phyloP scores from a whole-genome alignment of 2,329 filamentous ascomycete species.

The Albifimbria verrucaria region DNA sequence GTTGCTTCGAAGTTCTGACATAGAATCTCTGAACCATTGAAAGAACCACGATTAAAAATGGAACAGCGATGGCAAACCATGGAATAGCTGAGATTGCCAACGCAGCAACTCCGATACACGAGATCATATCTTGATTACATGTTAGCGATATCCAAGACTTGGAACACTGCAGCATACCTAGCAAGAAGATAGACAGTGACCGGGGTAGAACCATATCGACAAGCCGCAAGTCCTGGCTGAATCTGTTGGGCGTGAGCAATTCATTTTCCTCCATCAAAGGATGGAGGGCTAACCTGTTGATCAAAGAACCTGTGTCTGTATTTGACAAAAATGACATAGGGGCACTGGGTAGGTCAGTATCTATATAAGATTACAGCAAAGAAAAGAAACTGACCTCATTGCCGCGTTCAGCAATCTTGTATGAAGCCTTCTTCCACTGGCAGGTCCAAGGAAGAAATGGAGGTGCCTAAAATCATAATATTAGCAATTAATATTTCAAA shows the following conservation, averaged over 20 bases:
- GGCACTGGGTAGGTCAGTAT: conserved; percentile 13
- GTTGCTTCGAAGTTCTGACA: conserved; percentile 51
- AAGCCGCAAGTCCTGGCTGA: conserved; percentile 40
- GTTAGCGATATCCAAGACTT: conserved; percentile 1
- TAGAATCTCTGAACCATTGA: conserved; percentile 49
- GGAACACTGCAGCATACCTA: conserved; percentile 13
- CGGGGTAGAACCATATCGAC: conserved; percentile 35
- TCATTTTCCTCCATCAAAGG: accelerated
- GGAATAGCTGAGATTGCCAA: conserved; percentile 40
- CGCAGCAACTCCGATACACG: conserved; percentile 40
- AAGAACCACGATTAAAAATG: conserved; percentile 36
- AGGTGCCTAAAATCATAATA: conserved; percentile 14
- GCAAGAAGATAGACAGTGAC: conserved; percentile 19
- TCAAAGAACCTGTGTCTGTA: conserved; percentile 21
- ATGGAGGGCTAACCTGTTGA: conserved; percentile 19
- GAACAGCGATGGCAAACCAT: conserved; percentile 43
- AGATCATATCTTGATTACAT: conserved; percentile 15
- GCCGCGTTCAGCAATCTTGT: conserved; percentile 18
- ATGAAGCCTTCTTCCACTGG: conserved; percentile 21
- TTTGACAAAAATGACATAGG: conserved; percentile 24
- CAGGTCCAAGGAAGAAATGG: conserved; percentile 20
- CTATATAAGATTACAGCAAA: accelerated
- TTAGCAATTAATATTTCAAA: no score
- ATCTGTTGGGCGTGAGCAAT: conserved; percentile 20
- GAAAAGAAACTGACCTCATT: conserved; percentile 14